Base-by-base conservation (phyloP, 2,329 filamentous ascomycete genomes). In the Fusarium fracticaudum region DNA sequence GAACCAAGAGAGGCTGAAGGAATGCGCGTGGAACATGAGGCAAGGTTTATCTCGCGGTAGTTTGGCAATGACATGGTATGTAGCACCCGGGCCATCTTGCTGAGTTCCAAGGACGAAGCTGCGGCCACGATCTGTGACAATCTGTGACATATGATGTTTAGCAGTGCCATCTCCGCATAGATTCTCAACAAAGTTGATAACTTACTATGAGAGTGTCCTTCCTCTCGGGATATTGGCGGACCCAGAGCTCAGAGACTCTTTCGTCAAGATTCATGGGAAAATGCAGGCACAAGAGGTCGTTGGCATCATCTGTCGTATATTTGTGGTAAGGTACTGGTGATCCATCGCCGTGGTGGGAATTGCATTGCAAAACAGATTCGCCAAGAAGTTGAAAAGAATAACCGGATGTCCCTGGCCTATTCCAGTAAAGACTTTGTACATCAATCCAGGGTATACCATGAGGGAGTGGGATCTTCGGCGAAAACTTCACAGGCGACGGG, bases 251-350 rank as follows among this genome's bases (percentile, higher is more conserved):
- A 26, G 43, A 45, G 43, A 45, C 43, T 45, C 43, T 26, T 26
- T 45, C 24, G 24, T 45, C 12, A 0, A 0, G 43, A 9, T 45
- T 45, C 17, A 45, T 45, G 17, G 43, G 43, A 9, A 45, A 45
- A 26, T 45, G 24, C 24, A 45, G 17, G 13, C 43, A 20, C 43
- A 45, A 6, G 12, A 45, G 8, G 1, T 20, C 24, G 17, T 45
- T 4, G 17, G 17, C 0, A 0, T 24, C 15, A 13, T 0, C 24
- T 20, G 7, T 26, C 12, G 17, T 6, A 5, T 45, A 45, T 26
- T 45, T 13, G 1, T 26, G 24, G 4, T 45, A 45, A 45, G 43
- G 43, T 6, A 45, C 12, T 4, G 43, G 24, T 2, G 24, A 12
- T 14, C 43, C 43, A 6, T 26, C 1, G 17, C 0, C 0, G 24